These are phyloP conservation scores for Hemisphaericaspora xylofermentans DNA, from an alignment of 1,139 yeast species.

Conservation along the genomic window DNA sequence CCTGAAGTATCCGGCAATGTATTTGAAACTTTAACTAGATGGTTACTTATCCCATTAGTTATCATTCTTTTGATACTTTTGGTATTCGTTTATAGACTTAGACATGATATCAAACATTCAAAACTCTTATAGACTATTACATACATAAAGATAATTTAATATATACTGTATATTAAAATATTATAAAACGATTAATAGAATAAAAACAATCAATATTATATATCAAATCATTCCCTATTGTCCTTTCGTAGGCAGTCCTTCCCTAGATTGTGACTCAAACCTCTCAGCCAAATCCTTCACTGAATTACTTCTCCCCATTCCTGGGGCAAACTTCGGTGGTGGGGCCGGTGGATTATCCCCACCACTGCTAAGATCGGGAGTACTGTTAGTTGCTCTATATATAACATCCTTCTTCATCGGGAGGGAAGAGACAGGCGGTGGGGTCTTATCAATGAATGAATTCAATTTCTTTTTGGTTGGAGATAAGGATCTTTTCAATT, in stretches of 20 bases:
- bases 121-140: conserved; percentile 38
- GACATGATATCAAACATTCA: conserved; percentile 56
- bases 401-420: conserved; percentile 30
- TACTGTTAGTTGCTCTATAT: conserved; percentile 2
- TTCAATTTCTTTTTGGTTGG: conserved; percentile 40
- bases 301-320: conserved; percentile 33
- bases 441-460: conserved; percentile 22
- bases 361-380: not conserved
- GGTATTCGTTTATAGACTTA: conserved; percentile 44
- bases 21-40: conserved; percentile 27
- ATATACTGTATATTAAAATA: not conserved
- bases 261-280: conserved; percentile 22
- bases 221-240: not conserved
- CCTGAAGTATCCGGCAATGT: not conserved
- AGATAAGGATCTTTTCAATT: conserved; percentile 38
- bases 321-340: conserved; percentile 32
- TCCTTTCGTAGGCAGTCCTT: conserved; percentile 2
- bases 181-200: not conserved
- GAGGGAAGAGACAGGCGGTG: conserved; percentile 26
- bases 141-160: not conserved
- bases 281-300: conserved; percentile 35
- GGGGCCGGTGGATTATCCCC: conserved; percentile 3
- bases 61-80: conserved; percentile 37
- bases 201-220: not conserved
- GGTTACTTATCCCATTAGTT: conserved; percentile 45